phyloP scores from a whole-genome alignment of 176 grass and related monocot genomes.

The Tuctoria greenei region DNA sequence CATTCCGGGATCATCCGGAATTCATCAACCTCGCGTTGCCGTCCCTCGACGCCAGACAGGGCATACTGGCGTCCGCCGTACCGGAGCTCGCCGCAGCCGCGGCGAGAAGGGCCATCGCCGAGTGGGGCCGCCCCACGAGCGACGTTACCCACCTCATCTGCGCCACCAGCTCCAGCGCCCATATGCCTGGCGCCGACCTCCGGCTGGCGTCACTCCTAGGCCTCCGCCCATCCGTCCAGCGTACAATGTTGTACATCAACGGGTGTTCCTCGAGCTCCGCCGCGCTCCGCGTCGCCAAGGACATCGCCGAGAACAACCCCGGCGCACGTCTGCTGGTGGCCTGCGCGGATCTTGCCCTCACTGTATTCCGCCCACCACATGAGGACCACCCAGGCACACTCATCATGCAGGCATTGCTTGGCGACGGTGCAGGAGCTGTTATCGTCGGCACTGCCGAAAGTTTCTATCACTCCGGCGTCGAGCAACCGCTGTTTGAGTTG shows the following conservation, averaged over 20 bases:
- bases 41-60: conserved; percentile 36
- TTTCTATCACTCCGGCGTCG: conserved; percentile 49
- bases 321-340: conserved; percentile 42
- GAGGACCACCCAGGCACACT: conserved; percentile 22
- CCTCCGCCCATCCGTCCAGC: conserved; percentile 17
- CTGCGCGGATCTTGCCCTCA: conserved; percentile 34
- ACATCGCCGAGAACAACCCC: no score
- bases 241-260: conserved; percentile 26
- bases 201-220: conserved; percentile 38
- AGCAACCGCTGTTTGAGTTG: conserved; percentile 47
- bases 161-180: conserved; percentile 33
- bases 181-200: conserved; percentile 44
- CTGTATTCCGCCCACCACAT: conserved; percentile 38
- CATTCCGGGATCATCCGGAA: conserved; percentile 26
- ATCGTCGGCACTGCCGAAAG: conserved; percentile 45
- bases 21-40: conserved; percentile 14
- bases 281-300: conserved; percentile 48
- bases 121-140: conserved; percentile 46
- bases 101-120: conserved; percentile 35
- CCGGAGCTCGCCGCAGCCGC: conserved; percentile 35
- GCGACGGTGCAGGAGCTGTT: conserved; percentile 40
- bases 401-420: conserved; percentile 43
- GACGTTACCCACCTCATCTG: conserved; percentile 54
- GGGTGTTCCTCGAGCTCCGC: conserved; percentile 25
- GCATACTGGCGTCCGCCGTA: conserved; percentile 25